phyloP scores from a whole-genome alignment of 257 asterid genomes.

The Avicennia marina region DNA sequence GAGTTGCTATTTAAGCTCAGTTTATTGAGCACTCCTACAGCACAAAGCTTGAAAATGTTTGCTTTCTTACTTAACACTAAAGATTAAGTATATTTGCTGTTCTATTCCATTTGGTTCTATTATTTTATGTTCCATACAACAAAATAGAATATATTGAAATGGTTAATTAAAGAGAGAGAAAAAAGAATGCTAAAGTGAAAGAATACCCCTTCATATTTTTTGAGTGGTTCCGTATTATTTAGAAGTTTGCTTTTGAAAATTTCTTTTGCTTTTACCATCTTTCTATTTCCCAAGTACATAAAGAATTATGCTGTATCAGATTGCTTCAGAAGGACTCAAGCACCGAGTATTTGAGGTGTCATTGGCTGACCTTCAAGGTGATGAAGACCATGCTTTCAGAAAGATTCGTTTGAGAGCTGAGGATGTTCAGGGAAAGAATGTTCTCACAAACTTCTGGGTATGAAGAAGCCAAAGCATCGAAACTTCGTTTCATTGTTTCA shows the following conservation, averaged over 20 bases:
- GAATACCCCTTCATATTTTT: too few relatives aligned
- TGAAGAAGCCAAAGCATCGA: neutral
- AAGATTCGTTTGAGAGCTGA: conserved; percentile 85
- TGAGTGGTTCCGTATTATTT: neutral
- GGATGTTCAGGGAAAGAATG: conserved; percentile 84
- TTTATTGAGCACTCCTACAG: too few relatives aligned
- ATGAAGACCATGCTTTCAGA: conserved; percentile 78
- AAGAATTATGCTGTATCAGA: conserved; percentile 25
- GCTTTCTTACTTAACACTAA: too few relatives aligned
- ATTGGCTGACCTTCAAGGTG: conserved; percentile 78
- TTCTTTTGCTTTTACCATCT: neutral
- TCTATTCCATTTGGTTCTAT: too few relatives aligned
- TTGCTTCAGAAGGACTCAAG: conserved; percentile 93
- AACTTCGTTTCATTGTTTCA: too few relatives aligned
- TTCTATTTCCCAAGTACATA: neutral
- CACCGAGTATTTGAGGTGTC: conserved; percentile 84
- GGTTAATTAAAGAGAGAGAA: too few relatives aligned
- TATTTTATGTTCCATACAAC: too few relatives aligned
- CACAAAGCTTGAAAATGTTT: too few relatives aligned
- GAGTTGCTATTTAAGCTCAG: too few relatives aligned
- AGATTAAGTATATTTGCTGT: too few relatives aligned
- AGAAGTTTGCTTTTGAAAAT: neutral
- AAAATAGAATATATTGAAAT: too few relatives aligned
- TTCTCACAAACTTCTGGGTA: conserved; percentile 80
- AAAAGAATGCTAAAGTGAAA: too few relatives aligned